Conservation (phyloP, 106 monocot species). For the Dactylorhiza incarnata region DNA sequence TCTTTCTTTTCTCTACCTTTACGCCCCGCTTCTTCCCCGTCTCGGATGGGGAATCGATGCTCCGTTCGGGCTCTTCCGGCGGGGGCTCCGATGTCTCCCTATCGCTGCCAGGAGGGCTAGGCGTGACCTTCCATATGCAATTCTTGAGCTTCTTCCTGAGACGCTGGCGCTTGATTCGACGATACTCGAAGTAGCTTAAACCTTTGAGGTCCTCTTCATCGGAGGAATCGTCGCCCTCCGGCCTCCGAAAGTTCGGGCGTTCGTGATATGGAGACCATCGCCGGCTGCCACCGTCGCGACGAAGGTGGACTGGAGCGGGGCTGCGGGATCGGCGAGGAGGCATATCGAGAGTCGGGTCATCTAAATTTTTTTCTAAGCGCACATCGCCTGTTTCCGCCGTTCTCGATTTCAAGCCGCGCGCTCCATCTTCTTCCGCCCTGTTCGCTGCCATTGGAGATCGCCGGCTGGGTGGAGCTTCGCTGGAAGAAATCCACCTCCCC, state of each 20-base stretch:
- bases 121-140: slow-evolving; percentile 78
- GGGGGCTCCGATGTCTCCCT: slow-evolving; percentile 18
- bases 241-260: slow-evolving; percentile 10
- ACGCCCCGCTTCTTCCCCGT: slow-evolving; percentile 14
- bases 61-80: slow-evolving; percentile 21
- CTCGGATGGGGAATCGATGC: slow-evolving; percentile 14
- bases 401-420: no score
- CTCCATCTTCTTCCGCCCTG: no score
- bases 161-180: slow-evolving; percentile 76
- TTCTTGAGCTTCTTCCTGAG: slow-evolving; percentile 60
- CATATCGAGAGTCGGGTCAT: no score
- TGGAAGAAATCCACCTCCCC: no score
- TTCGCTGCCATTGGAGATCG: no score
- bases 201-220: slow-evolving; percentile 84
- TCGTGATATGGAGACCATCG: slow-evolving; percentile 26
- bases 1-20: slow-evolving; percentile 17
- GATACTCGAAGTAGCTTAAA: slow-evolving; percentile 65
- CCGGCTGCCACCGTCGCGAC: slow-evolving; percentile 13
- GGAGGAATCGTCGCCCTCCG: slow-evolving; percentile 11
- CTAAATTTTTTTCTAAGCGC: no score
- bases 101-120: slow-evolving; percentile 59
- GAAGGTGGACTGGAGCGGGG: slow-evolving; percentile 12
- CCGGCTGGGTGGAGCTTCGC: no score
- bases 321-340: slow-evolving; percentile 21
- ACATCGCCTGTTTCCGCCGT: no score